These are phyloP conservation scores for Phytophthora lateralis DNA, from an alignment of 352 stramenopile genomes.

Conservation along the genomic window DNA sequence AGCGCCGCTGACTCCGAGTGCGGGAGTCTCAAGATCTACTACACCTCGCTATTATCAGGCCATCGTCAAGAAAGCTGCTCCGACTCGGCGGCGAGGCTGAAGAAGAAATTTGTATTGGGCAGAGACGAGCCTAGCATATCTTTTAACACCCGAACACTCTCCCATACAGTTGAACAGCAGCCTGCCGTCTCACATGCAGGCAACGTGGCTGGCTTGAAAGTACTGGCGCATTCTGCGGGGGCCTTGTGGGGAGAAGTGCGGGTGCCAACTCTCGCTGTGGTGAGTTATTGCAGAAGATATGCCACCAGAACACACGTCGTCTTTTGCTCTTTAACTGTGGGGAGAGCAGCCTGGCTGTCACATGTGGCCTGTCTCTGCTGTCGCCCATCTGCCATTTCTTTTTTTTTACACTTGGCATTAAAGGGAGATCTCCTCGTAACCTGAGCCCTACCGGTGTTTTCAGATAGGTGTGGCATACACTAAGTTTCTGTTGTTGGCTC, in stretches of 20 bases:
- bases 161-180: conserved; percentile 3
- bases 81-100: conserved; percentile 1
- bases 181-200: neutral
- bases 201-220: no score
- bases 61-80: neutral
- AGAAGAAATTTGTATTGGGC: conserved; percentile 18
- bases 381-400: conserved; percentile 25
- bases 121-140: conserved; percentile 31
- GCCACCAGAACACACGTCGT: no score
- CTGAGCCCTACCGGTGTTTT: conserved; percentile 33
- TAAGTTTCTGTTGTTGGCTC: conserved; percentile 2
- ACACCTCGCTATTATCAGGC: no score
- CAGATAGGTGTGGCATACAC: conserved; percentile 19
- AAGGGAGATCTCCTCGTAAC: conserved; percentile 27
- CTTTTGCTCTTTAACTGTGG: conserved; percentile 14
- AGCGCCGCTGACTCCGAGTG: no score
- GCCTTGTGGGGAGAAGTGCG: no score
- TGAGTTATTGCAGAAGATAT: no score
- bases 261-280: no score
- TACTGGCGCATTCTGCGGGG: no score
- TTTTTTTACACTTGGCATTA: conserved; percentile 22
- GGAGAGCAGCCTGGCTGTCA: conserved; percentile 1
- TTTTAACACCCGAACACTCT: conserved; percentile 19
- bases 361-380: conserved; percentile 19
- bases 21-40: no score